Conservation (phyloP, 257 asterid species). For the Plectranthus barbatus region DNA sequence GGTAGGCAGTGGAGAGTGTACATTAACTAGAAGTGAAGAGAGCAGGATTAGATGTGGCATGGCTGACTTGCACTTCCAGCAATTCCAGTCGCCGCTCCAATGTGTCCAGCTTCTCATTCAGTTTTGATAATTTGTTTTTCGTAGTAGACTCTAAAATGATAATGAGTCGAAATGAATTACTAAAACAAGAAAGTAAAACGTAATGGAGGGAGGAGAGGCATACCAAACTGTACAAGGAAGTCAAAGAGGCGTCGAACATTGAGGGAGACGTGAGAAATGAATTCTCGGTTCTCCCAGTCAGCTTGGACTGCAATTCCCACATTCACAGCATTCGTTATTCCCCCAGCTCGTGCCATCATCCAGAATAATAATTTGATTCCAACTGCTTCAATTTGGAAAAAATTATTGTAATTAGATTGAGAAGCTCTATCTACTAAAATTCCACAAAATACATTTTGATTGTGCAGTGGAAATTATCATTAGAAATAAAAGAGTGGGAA, state of each 20-base stretch:
- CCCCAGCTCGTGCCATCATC: conserved; percentile 97
- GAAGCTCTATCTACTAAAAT: not conserved
- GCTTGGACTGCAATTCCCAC: conserved; percentile 98
- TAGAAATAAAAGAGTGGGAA: not conserved
- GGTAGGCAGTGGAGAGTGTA: too few species aligned
- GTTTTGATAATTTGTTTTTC: conserved; percentile 53
- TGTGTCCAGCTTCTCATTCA: conserved; percentile 82
- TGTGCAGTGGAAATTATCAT: not conserved
- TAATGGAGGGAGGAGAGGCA: not conserved
- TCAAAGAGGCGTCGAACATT: conserved; percentile 85
- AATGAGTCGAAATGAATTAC: not conserved
- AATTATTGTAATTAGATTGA: not conserved
- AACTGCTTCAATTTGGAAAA: not conserved
- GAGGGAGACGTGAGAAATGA: conserved; percentile 83
- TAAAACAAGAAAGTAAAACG: not conserved
- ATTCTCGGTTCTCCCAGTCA: conserved; percentile 94
- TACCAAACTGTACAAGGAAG: conserved; percentile 86
- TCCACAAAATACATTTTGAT: not conserved
- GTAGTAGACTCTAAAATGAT: conserved; percentile 65
- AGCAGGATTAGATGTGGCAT: conserved; percentile 81
- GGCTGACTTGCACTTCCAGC: conserved; percentile 82
- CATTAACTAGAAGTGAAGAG: conserved; percentile 46
- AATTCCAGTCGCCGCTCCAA: conserved; percentile 73
- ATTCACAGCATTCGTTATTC: conserved; percentile 81
- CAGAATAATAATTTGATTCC: not conserved